Evolutionary conservation across 1,284 basidiomycete species (phyloP).

Genomic region (Pseudozyma thailandica): DNA sequence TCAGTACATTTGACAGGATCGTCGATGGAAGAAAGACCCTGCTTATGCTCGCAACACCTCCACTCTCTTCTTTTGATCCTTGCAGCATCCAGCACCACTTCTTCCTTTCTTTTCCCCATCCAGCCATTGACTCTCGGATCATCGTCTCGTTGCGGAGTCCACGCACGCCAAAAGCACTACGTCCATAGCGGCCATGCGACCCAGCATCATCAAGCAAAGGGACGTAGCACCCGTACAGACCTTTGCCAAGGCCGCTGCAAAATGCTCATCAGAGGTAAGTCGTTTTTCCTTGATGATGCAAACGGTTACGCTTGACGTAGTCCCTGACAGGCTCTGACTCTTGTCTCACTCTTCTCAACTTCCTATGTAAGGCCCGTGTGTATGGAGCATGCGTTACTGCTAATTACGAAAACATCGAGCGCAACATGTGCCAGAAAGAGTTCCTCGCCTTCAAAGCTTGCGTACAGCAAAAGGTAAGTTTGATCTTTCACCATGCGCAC

Average conservation of each 20-base stretch:
- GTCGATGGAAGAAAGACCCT: too few species aligned
- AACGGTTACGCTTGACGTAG: too few species aligned
- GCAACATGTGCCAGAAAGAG: conserved; percentile 80
- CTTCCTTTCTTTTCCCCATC: too few species aligned
- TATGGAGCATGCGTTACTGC: conserved; percentile 84
- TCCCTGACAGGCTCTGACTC: too few species aligned
- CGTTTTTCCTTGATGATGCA: too few species aligned
- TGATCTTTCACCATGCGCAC: neutral
- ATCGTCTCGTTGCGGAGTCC: too few species aligned
- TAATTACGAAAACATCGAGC: conserved; percentile 79
- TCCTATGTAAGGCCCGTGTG: conserved; percentile 73
- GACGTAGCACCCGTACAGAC: conserved; percentile 52
- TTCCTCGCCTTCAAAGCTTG: conserved; percentile 81
- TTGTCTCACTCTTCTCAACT: neutral
- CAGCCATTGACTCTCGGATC: too few species aligned
- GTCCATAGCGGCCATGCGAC: conserved; percentile 29
- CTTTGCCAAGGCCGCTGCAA: conserved; percentile 46
- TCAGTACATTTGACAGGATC: neutral
- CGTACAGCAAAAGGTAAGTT: conserved; percentile 71
- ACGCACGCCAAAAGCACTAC: neutral
- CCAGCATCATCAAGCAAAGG: conserved; percentile 34
- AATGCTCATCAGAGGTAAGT: conserved; percentile 39
- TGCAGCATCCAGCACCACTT: too few species aligned
- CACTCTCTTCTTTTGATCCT: too few species aligned
- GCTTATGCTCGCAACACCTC: too few species aligned